Evolutionary conservation across 1,284 basidiomycete genomes (phyloP).

Genomic region (Ustilago trichophora): DNA sequence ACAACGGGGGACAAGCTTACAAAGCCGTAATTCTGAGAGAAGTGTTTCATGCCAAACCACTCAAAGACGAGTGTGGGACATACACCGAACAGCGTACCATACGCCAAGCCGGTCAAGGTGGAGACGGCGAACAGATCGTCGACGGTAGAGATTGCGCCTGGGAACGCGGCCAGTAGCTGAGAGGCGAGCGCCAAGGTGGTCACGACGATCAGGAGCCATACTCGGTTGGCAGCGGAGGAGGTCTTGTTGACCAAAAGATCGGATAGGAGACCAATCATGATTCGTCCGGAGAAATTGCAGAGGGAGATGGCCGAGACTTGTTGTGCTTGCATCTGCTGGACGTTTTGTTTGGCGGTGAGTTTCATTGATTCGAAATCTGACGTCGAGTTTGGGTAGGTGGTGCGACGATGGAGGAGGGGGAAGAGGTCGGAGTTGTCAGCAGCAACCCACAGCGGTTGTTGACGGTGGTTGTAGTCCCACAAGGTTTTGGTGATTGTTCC

Average conservation of each 20-base stretch:
- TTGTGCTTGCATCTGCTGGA: conserved; percentile 78
- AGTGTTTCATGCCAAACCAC: conserved; percentile 85
- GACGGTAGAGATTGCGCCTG: conserved; percentile 71
- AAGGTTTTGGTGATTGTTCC: conserved; percentile 89
- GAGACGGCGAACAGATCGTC: conserved; percentile 79
- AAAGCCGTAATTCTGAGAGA: conserved; percentile 87
- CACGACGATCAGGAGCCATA: conserved; percentile 58
- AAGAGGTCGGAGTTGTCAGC: conserved; percentile 10
- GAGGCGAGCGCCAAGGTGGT: conserved; percentile 53
- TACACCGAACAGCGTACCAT: conserved; percentile 81
- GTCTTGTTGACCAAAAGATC: conserved; percentile 69
- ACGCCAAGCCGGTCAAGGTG: conserved; percentile 76
- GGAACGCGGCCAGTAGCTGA: conserved; percentile 59
- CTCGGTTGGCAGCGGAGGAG: conserved; percentile 35
- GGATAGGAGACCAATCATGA: conserved; percentile 80
- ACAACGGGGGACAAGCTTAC: conserved; percentile 79
- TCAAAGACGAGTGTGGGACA: conserved; percentile 81
- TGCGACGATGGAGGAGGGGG: background rate
- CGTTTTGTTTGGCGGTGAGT: conserved; percentile 74
- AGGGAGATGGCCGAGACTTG: conserved; percentile 82
- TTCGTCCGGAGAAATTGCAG: conserved; percentile 82
- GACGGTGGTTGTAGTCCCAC: conserved; percentile 73
- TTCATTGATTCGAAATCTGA: conserved; percentile 15
- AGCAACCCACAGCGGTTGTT: conserved; percentile 16
- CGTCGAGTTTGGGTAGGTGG: background rate